Conservation (phyloP, 805 yeast species). For the Saccharomycopsis fibuligera region DNA sequence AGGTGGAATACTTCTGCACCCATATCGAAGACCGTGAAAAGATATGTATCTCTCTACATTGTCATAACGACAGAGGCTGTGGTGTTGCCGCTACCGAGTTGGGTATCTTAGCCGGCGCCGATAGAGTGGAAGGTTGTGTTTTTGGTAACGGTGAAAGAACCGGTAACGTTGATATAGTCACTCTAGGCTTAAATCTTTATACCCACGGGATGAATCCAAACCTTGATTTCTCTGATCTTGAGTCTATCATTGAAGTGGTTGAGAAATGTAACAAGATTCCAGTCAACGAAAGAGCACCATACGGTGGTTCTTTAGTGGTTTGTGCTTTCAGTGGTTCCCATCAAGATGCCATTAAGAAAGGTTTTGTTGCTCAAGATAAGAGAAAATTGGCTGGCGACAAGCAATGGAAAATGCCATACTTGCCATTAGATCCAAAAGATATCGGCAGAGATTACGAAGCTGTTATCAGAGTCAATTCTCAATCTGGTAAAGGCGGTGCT, state of each 20-base stretch:
- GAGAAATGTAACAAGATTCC: conserved; percentile 77
- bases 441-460: conserved; percentile 79
- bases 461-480: conserved; percentile 76
- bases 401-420: conserved; percentile 66
- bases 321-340: conserved; percentile 74
- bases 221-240: conserved; percentile 64
- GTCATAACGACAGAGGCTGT: conserved; percentile 78
- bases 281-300: conserved; percentile 69
- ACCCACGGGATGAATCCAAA: conserved; percentile 71
- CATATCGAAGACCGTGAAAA: conserved; percentile 68
- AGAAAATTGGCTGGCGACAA: conserved; percentile 43
- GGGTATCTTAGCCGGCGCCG: conserved; percentile 77
- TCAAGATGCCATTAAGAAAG: conserved; percentile 67
- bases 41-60: conserved; percentile 62
- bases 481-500: conserved; percentile 86
- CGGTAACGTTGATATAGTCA: conserved; percentile 73
- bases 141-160: conserved; percentile 84
- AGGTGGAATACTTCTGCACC: conserved; percentile 65
- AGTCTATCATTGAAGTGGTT: conserved; percentile 57
- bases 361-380: conserved; percentile 48
- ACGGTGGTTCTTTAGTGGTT: conserved; percentile 73
- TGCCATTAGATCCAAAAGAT: conserved; percentile 77
- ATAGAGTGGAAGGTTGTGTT: conserved; percentile 77
- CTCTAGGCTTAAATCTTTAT: conserved; percentile 71
- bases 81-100: conserved; percentile 80